These are phyloP conservation scores for Lippia alba DNA, from an alignment of 305 asterid genomes.

Conservation along the genomic window DNA sequence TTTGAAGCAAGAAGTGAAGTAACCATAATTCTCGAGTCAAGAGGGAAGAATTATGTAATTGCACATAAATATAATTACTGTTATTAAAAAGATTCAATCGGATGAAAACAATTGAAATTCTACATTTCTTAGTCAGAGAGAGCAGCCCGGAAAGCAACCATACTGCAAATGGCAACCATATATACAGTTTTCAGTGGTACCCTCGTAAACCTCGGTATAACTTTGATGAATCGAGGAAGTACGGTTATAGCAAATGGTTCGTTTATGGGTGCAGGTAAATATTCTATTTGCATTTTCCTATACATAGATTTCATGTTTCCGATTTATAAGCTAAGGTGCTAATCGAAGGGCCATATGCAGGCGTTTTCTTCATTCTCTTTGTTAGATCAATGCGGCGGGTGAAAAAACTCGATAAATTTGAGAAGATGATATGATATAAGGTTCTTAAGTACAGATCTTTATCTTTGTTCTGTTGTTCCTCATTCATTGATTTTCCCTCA, in stretches of 20 bases:
- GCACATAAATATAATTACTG: too few species aligned
- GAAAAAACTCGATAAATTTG: conserved; percentile 64
- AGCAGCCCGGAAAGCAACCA: conserved; percentile 79
- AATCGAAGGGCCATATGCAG: conserved; percentile 44
- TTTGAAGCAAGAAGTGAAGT: too few species aligned
- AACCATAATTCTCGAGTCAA: too few species aligned
- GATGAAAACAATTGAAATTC: background rate
- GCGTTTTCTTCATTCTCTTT: conserved; percentile 55
- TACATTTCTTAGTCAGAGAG: conserved; percentile 70
- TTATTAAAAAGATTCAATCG: background rate
- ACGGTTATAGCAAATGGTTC: conserved; percentile 57
- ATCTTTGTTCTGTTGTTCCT: background rate
- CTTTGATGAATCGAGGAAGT: conserved; percentile 60
- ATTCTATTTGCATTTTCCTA: background rate
- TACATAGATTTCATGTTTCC: background rate
- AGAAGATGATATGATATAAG: conserved; percentile 66
- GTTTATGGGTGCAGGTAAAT: conserved; percentile 67
- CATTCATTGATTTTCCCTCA: conserved; percentile 7
- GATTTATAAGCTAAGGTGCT: background rate
- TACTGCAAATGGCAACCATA: conserved; percentile 88
- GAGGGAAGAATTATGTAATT: too few species aligned
- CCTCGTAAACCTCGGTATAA: conserved; percentile 66
- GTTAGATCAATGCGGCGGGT: conserved; percentile 77
- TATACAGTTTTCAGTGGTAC: conserved; percentile 74
- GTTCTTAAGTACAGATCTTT: background rate